Base-by-base conservation (phyloP, 2,329 filamentous ascomycete genomes). In the Didymella pinodella region DNA sequence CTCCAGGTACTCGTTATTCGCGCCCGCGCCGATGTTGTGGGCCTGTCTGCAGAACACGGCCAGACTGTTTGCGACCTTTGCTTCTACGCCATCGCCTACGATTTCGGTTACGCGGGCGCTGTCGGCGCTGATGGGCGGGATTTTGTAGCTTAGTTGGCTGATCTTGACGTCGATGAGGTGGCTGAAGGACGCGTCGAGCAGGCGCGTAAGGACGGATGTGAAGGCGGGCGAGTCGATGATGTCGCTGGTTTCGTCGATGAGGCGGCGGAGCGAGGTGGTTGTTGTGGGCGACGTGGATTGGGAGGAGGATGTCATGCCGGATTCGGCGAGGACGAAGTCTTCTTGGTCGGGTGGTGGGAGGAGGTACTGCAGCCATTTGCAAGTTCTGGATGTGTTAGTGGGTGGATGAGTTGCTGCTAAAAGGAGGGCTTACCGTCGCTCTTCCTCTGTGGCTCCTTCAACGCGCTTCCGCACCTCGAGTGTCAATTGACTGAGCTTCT, bases 171-270 rank as follows among this genome's bases (percentile, higher is more conserved):
- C 91, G 26, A 97, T 85, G 16, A 99, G 85, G 25, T 90, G 86
- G 2, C 90, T 90, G 79, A 97, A 99, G 54, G 89, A 90, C 45
- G 92, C 86, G 75, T 98, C 93, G 59, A 98, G 90, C 55, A 97
- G 85, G 57, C 91, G 87, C 2, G 90, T 92, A 44, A 97, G 84
- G 34, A 99, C 93, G 70, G 93, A 90, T 0, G 89, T 86, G 78
- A 98, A 98, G 34, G 91, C 86, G 0, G 95, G 95, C 1, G 95
- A 97, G 73, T 99, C 95, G 72, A 98, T 89, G 25, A 99, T 85
- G 75, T 99, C 95, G 38, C 94, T 91, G 2, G 95, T 98, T 81
- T 99, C 95, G 75, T 99, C 94, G 1, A 99, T 86, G 20, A 99
- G 85, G 57, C 91, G 89, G 55, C 94, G 88, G 55, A 99, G 86